Evolutionary conservation across 306 rosid species (phyloP), one percentile per base, ranked within the genome.

Genomic region (Fragaria ananassa): DNA sequence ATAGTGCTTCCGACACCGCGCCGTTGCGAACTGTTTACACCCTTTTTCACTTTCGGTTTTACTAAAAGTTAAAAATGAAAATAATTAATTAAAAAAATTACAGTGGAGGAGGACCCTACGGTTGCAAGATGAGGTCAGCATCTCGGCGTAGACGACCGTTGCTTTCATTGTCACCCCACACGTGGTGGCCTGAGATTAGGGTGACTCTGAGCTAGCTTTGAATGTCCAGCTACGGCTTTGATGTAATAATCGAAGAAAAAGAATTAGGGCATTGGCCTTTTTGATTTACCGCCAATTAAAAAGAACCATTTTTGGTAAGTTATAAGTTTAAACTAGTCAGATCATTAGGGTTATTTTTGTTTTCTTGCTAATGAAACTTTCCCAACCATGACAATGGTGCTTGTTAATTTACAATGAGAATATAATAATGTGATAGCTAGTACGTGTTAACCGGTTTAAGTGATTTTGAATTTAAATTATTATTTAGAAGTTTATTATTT

Each of bases 11-110:
- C 79, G 90, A 88, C 57, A 80, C 80, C 54, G 51, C 86, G 86
- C 93, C 89, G 91, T 85, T 85, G 68, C 68, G 46, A 75, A 83
- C 80, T 88, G 83, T 83, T 66, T 58, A 57, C 85, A 29, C 42
- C n/a, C 21, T 4, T 34, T 46, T 66, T 25, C 4, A 1, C 29
- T 42, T 57, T 27, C 17, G 3, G 21, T 63, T n/a, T 46, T 19
- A 29, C 53, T 17, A 15, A 3, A 45, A 7, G 29, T 49, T 41
- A 18, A 41, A 42, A 10, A 42, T 42, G 46, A 15, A 74, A 7
- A 8, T 10, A 45, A 60, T 42, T 11, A 47, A 14, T 47, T 5
- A 46, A 12, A 14, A 0, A 54, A 61, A 81, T 51, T 34, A 45
- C 76, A 44, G 51, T 53, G 73, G 73, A 60, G 35, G 35, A 4